Base-by-base conservation (phyloP, 202 grass and related monocot species). In the Eragrostis tef region DNA sequence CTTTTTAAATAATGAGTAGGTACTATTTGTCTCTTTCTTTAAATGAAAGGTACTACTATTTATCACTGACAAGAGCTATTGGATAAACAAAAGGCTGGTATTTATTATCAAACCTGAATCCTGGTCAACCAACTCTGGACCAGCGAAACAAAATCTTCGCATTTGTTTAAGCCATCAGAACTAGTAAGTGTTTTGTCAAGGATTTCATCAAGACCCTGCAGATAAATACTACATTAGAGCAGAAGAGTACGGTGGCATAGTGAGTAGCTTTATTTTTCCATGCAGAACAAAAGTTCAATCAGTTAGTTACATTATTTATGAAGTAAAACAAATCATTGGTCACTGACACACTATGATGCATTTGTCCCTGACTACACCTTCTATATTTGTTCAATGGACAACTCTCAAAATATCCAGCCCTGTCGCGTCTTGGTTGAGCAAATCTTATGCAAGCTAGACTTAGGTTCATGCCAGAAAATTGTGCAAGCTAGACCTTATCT, bases 191-290 rank as follows among this genome's bases (percentile, higher is more conserved):
- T 8, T 74, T 85, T 94, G 67, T 90, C 72, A 45, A 85, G 54
- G 60, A 94, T 94, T 56, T 98, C 95, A 87, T 98, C 69, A 84
- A 87, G 86, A 52, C 88, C 88, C 95, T 98, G 77, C 86, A 89
- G 60, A 81, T 15, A 45, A 7, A 68, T 45, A 73, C 21, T 83
- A 53, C 11, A 72, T 86, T 61, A 73, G 83, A 81, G 73, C 47
- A 80, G 19, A 71, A 80, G 11, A 75, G 5, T 19, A 70, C 4
- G 52, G 3, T n/a, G 7, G 70, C 17, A 60, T 9, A 80, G 15
- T 22, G 7, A 74, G 21, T 43, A 79, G 36, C 52, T 87, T 11
- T 36, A 17, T 1, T 48, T 77, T 74, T 36, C 70, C 6, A 6
- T 51, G 45, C 24, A n/a, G 15, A 31, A 77, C 73, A 82, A 77